Percentiles rank a stretch among this genome's conserved stretches.
phyloP scores from a whole-genome alignment of 2,329 filamentous ascomycete species.

The Ophiostoma himal-ulmi region DNA sequence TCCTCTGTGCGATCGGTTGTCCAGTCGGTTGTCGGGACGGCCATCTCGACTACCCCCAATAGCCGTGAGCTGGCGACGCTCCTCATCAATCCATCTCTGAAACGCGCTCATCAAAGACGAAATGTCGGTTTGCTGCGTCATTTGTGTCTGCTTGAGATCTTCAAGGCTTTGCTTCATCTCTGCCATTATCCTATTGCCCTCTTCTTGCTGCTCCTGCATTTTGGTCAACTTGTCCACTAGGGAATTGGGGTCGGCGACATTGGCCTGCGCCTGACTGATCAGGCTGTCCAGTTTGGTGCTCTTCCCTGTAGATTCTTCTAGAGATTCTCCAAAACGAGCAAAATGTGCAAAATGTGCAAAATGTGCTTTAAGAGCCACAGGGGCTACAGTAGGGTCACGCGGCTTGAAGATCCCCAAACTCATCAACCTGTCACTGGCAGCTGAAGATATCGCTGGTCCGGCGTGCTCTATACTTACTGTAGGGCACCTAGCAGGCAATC shows the following conservation, averaged over 20 bases:
- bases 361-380: no score
- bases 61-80: neutral
- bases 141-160: neutral
- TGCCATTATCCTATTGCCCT: neutral
- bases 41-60: neutral
- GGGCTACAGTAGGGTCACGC: neutral
- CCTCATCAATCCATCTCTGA: neutral
- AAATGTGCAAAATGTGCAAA: neutral
- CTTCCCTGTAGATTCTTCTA: neutral
- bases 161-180: neutral
- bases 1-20: neutral
- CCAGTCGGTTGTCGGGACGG: neutral
- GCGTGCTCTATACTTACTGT: neutral
- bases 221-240: neutral
- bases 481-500: neutral
- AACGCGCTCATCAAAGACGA: neutral
- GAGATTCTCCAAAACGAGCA: no score
- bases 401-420: neutral
- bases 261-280: neutral
- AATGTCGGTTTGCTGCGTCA: neutral
- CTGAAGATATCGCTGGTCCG: neutral
- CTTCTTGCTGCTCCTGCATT: neutral
- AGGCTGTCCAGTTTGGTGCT: neutral
- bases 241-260: neutral
- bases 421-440: neutral